Base-by-base conservation (phyloP, 768 basidiomycete species). In the Suillus discolor region DNA sequence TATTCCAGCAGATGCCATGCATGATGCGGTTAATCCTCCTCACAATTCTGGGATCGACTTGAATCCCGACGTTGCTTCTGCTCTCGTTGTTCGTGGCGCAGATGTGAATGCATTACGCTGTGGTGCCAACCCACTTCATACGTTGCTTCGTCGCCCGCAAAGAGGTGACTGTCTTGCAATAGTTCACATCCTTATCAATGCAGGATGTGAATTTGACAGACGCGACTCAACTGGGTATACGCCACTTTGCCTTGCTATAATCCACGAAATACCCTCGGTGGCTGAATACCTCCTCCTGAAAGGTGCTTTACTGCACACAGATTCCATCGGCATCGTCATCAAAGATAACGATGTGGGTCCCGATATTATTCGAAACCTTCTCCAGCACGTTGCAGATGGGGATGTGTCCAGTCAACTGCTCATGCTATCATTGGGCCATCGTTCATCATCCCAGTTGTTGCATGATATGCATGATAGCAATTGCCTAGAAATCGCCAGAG, bases 161-260 rank as follows among this genome's bases (percentile, higher is more conserved):
- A 31, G 28, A 18, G 28, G 28, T 0, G 53, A 54, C 4, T 31
- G 1, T 31, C 53, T 20, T 18, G 28, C 53, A 4, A 31, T 54
- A 54, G 28, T 4, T 31, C 16, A 18, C 16, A 31, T 31, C 53
- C 53, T 54, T 1, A 11, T 54, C 4, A 18, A 54, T 54, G 53
- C 53, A 54, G 53, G 53, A 54, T 54, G 53, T 4, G 9, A 54
- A 31, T 6, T 1, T 31, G 15, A 54, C 18, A 2, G 16, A 0
- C 28, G 53, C 0, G 28, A 54, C 28, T 54, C 8, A 4, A 4
- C 53, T 20, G 53, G 53, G 28, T 54, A 31, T 31, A 54, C 53
- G 28, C 53, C 53, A 20, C 53, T 54, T 31, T 54, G 28, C 53
- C 53, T 54, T 54, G 28, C 53, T 31, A 54, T 54, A 54, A 54